A percentile compares a stretch with the other conserved stretches of the same genome.
phyloP scores from a whole-genome alignment of 257 asterid genomes.

The Jacaranda mimosifolia region DNA sequence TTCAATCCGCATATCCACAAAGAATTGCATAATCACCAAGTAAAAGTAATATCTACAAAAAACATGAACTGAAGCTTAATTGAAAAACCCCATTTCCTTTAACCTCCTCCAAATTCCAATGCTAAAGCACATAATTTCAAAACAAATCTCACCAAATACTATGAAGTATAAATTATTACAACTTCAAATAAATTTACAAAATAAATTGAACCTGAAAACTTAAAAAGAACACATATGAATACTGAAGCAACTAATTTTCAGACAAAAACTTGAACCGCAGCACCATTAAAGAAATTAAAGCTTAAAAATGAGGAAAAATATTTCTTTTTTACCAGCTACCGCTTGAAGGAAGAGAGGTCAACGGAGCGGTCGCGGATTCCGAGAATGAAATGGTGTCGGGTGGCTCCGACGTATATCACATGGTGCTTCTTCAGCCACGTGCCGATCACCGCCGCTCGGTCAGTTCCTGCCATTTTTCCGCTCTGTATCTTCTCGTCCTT shows the following conservation, averaged over 20 bases:
- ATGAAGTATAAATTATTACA: no score
- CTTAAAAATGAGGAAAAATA: neutral
- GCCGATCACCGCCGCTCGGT: constrained; percentile 42
- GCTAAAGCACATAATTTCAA: neutral
- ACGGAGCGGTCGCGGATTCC: constrained; percentile 82
- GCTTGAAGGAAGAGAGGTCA: constrained; percentile 67
- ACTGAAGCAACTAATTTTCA: no score
- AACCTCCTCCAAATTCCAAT: no score
- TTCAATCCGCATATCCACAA: neutral
- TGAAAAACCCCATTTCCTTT: neutral
- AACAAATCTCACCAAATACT: no score
- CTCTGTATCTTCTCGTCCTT: neutral
- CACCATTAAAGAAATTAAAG: constrained; percentile 10
- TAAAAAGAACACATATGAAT: no score
- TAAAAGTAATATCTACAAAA: neutral
- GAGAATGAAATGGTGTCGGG: constrained; percentile 78
- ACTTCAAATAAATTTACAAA: no score
- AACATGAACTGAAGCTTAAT: neutral
- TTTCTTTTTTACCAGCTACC: constrained; percentile 73
- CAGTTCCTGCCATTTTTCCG: constrained; percentile 38
- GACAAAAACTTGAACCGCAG: neutral
- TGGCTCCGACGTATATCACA: constrained; percentile 57
- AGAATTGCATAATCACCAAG: neutral
- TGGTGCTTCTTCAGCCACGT: constrained; percentile 73
- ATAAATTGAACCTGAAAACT: neutral